Conservation (phyloP, 805 yeast species). For the Starmerella sirachaensis region DNA sequence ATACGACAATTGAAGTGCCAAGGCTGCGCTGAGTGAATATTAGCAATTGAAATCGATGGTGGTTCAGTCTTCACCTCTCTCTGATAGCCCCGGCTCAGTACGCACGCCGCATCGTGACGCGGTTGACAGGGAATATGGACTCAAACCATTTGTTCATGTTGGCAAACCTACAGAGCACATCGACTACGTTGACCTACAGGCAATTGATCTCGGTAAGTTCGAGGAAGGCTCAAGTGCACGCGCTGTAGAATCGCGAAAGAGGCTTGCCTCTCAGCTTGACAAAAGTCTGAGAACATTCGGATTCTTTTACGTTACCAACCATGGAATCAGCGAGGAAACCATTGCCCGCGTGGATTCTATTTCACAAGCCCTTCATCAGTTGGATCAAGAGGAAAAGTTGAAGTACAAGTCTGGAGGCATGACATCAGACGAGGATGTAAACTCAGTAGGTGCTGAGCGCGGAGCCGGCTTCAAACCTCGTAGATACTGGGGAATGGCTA, state of each 20-base stretch:
- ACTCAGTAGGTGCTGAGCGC: constrained; percentile 34
- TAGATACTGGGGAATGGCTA: constrained; percentile 38
- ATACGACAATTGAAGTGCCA: too few species aligned
- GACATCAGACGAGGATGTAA: constrained; percentile 26
- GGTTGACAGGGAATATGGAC: constrained; percentile 6
- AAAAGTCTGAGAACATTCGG: constrained; percentile 34
- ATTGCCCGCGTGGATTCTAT: constrained; percentile 32
- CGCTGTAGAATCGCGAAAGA: constrained; percentile 26
- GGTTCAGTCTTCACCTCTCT: constrained; percentile 8
- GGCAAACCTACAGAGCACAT: constrained; percentile 11
- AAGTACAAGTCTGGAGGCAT: constrained; percentile 34
- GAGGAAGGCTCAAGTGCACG: constrained; percentile 29
- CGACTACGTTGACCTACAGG: constrained; percentile 13
- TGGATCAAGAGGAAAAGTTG: constrained; percentile 33
- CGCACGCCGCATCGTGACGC: background rate
- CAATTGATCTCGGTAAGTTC: constrained; percentile 31
- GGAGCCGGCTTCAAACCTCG: constrained; percentile 40
- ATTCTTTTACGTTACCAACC: constrained; percentile 35
- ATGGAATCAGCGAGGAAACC: constrained; percentile 31
- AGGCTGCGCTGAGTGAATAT: too few species aligned
- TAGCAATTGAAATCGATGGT: too few species aligned
- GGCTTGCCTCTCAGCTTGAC: constrained; percentile 32
- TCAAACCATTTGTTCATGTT: constrained; percentile 10
- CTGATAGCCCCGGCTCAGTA: constrained; percentile 3
- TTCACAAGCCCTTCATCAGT: constrained; percentile 33